phyloP scores from a whole-genome alignment of 805 yeast species.

The Tetrapisispora arboricola region DNA sequence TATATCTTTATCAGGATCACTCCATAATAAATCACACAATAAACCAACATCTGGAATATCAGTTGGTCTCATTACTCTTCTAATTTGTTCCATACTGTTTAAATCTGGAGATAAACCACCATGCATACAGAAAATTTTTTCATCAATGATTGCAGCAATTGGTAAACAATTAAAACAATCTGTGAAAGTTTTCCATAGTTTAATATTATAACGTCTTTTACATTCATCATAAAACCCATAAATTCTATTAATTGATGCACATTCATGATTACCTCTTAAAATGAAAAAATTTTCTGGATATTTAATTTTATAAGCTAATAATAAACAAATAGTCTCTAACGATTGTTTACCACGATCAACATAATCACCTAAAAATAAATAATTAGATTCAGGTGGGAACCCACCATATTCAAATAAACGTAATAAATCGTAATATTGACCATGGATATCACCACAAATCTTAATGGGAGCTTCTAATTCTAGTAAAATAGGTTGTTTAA shows the following conservation, averaged over 20 bases:
- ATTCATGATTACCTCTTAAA: constrained; percentile 95
- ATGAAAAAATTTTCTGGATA: constrained; percentile 97
- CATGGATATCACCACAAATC: constrained; percentile 97
- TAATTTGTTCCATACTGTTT: constrained; percentile 96
- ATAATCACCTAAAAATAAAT: constrained; percentile 90
- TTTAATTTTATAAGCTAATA: constrained; percentile 92
- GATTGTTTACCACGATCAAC: constrained; percentile 99
- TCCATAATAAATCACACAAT: constrained; percentile 93
- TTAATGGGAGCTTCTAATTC: constrained; percentile 97
- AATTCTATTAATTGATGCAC: constrained; percentile 95
- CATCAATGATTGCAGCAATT: constrained; percentile 96
- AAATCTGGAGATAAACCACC: constrained; percentile 97
- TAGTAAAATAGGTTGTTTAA: constrained; percentile 90
- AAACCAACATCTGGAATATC: constrained; percentile 98
- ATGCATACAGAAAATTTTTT: constrained; percentile 97
- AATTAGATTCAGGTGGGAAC: constrained; percentile 97
- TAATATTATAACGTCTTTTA: constrained; percentile 94
- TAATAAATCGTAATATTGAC: constrained; percentile 92
- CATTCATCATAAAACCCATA: constrained; percentile 98
- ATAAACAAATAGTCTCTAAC: constrained; percentile 85
- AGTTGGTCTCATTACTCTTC: constrained; percentile 98
- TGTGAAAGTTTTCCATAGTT: constrained; percentile 97
- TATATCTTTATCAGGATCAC: constrained; percentile 97
- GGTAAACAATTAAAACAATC: constrained; percentile 98
- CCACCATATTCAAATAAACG: constrained; percentile 97